Base-by-base conservation (phyloP, 176 grass and related monocot genomes). In the Canna indica region DNA sequence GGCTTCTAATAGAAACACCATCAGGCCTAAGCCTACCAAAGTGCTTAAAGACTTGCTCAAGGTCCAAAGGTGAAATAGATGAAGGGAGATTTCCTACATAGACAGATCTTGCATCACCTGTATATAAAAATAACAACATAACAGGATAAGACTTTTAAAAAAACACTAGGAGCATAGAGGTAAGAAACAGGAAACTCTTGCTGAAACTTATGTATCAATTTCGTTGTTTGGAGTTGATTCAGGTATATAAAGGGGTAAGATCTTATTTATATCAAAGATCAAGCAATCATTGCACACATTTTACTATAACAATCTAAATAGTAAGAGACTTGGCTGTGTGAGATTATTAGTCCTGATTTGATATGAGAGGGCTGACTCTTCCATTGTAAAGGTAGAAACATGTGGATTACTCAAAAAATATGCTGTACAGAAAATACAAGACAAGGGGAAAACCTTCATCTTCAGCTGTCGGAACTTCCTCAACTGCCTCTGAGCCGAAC, bases 1-100 rank as follows among this genome's bases (percentile, higher is more conserved):
- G 88, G 36, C 88, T 90, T 50, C 84, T 82, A 52, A 90, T 83
- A 73, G 84, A 81, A 84, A 90, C 88, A 66, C 84, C 84, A 66
- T 84, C 88, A 28, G 88, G 81, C 62, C 80, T 84, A 72, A 90
- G 81, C 72, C 45, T 83, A 78, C 88, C 88, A 73, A 90, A 90
- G 36, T 71, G 50, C 78, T 81, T 79, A 48, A 90, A 90, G 36
- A 65, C 81, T 69, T 90, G 85, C 72, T 90, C 81, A 29, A 90
- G 88, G 71, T 90, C 88, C 22, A 68, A 78, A 42, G 83, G 74
- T 70, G 83, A 81, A 69, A 82, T 83, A 84, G 83, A 83, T 38
- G 88, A 78, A 41, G 81, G 77, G 74, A 90, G 83, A 75, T 90
- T 90, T 31, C 88, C 81, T 22, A 90, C 75, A 53, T 86, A 90